phyloP scores from a whole-genome alignment of 23 red algal genomes.

The Gracilaria vermiculophylla region DNA sequence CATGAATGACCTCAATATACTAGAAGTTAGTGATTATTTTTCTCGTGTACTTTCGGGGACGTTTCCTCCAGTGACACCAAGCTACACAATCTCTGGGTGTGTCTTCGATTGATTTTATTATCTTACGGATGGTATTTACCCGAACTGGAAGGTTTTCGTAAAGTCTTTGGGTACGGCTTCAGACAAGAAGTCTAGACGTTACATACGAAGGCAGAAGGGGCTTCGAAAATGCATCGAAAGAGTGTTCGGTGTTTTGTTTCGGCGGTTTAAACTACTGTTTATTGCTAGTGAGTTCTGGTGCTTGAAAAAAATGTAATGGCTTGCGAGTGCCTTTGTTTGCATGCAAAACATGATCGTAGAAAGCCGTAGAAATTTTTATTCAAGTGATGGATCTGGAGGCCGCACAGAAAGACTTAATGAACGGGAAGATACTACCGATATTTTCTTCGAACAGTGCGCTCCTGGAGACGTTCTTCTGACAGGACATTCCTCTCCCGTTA shows the following conservation, averaged over 20 bases:
- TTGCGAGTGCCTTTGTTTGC: not conserved
- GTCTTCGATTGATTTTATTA: slow-evolving; percentile 28
- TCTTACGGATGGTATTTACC: slow-evolving; percentile 18
- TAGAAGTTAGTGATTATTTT: slow-evolving; percentile 17
- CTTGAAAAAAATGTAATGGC: slow-evolving; percentile 2
- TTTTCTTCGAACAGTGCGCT: too few relatives aligned
- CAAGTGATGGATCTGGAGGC: slow-evolving; percentile 7
- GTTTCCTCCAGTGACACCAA: not conserved
- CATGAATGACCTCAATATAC: slow-evolving; percentile 43
- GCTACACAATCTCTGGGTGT: not conserved
- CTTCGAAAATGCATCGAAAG: slow-evolving; percentile 37
- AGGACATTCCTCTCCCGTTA: too few relatives aligned
- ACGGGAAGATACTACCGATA: too few relatives aligned
- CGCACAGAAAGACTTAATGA: too few relatives aligned
- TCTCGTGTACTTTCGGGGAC: not conserved
- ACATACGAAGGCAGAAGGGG: not conserved
- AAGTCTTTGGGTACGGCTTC: too few relatives aligned
- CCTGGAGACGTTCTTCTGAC: too few relatives aligned
- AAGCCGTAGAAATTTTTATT: not conserved
- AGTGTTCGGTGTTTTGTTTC: slow-evolving; percentile 41
- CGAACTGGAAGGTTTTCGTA: not conserved
- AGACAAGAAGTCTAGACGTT: too few relatives aligned
- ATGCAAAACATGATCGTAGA: slow-evolving; percentile 36
- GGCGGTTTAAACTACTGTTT: slow-evolving; percentile 29
- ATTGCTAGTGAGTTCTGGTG: slow-evolving; percentile 27